A percentile compares a stretch with the other conserved stretches of the same genome.
phyloP scores from a whole-genome alignment of 106 monocot genomes.

The Dendrobium huoshanense region DNA sequence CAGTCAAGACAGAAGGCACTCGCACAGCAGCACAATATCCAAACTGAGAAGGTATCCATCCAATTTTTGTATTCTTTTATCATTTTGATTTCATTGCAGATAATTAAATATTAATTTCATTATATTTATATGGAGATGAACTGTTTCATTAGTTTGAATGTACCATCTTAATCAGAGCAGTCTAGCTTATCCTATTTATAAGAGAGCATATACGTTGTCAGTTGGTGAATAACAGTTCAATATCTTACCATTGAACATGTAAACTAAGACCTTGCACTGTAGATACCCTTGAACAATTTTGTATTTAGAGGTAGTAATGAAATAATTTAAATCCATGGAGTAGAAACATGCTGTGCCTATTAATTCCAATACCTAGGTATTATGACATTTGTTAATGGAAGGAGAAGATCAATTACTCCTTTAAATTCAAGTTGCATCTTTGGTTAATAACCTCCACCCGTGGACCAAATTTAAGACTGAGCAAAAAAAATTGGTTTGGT shows the following conservation, averaged over 20 bases:
- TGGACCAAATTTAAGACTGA: not conserved
- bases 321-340: not conserved
- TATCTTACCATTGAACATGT: not conserved
- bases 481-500: not conserved
- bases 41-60: constrained; percentile 51
- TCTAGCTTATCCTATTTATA: not conserved
- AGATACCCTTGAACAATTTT: not conserved
- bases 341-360: not conserved
- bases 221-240: not conserved
- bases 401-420: not conserved
- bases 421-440: not conserved
- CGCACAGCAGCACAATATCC: constrained; percentile 70
- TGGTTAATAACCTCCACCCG: not conserved
- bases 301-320: not conserved
- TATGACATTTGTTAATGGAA: not conserved
- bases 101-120: not conserved
- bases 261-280: not conserved
- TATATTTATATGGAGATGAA: not conserved
- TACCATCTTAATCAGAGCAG: not conserved
- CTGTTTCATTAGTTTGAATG: not conserved
- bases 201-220: not conserved
- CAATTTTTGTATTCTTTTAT: not conserved
- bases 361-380: not conserved
- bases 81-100: not conserved
- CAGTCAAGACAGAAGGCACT: constrained; percentile 99